These are phyloP conservation scores for Populus simonii DNA, from an alignment of 345 rosid species.

Conservation along the genomic window DNA sequence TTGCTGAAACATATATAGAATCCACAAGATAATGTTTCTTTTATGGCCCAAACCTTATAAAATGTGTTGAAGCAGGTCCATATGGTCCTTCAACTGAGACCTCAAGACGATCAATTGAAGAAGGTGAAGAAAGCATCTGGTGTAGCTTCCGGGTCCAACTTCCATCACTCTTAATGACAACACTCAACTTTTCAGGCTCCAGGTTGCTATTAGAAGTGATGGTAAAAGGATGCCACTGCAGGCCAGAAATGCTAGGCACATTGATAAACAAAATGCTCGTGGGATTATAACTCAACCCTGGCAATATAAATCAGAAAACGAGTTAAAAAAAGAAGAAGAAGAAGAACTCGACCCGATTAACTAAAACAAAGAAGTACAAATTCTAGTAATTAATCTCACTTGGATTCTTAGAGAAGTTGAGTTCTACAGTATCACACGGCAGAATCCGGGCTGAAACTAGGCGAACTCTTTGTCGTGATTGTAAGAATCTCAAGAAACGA, in stretches of 20 bases:
- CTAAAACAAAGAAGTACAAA: not conserved
- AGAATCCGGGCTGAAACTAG: constrained; percentile 63
- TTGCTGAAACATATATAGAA: not conserved
- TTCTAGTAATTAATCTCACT: constrained; percentile 19
- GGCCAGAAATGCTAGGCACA: constrained; percentile 67
- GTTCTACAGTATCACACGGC: constrained; percentile 58
- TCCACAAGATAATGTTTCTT: not conserved
- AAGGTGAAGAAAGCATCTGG: constrained; percentile 57
- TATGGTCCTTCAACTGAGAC: constrained; percentile 86
- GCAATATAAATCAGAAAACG: not conserved
- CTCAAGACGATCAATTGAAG: constrained; percentile 43
- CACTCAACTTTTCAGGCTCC: constrained; percentile 63
- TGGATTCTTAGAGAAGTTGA: constrained; percentile 65
- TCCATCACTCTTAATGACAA: constrained; percentile 68
- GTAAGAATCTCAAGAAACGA: constrained; percentile 70
- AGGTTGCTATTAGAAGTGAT: constrained; percentile 62
- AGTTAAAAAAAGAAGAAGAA: no score
- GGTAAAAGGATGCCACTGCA: constrained; percentile 96
- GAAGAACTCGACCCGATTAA: not conserved
- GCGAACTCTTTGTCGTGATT: constrained; percentile 48
- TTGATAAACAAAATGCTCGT: constrained; percentile 70
- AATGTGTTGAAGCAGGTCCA: constrained; percentile 74
- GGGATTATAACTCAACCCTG: constrained; percentile 64
- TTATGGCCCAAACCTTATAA: constrained; percentile 50
- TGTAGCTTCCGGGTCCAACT: constrained; percentile 75